Evolutionary conservation across 129 eudicot genomes (phyloP).

Genomic region (Gnaphalium uliginosum): DNA sequence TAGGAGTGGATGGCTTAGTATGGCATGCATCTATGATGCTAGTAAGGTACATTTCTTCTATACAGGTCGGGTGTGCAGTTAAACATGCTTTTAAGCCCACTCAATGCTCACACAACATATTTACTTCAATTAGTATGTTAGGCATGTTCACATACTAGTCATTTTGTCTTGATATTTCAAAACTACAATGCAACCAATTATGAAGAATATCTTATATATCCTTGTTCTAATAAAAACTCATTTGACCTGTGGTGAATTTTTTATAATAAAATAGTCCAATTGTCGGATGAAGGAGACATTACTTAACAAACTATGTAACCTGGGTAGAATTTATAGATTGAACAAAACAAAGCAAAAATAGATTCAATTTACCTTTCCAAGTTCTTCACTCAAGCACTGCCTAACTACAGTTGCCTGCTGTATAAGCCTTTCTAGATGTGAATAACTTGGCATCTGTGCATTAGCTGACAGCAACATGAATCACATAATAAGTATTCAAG

Average conservation of each 20-base stretch:
- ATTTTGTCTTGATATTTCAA: not conserved
- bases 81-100: constrained; percentile 4
- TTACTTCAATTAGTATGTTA: not conserved
- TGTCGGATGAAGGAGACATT: not conserved
- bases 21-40: not conserved
- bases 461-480: constrained; percentile 47
- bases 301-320: not conserved
- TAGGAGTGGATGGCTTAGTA: too few relatives aligned
- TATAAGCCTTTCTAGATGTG: constrained; percentile 79
- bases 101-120: not conserved
- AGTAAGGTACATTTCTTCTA: not conserved
- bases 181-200: not conserved
- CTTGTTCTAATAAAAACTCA: not conserved
- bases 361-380: constrained; percentile 58
- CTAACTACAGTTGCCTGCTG: constrained; percentile 85
- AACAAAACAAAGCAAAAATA: not conserved
- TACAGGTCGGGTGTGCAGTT: constrained; percentile 3
- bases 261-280: not conserved
- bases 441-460: constrained; percentile 59
- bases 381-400: constrained; percentile 72
- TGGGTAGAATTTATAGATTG: not conserved
- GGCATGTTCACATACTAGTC: not conserved
- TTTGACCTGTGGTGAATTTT: not conserved
- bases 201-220: not conserved
- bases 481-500: constrained; percentile 15